Base-by-base conservation (phyloP, 805 yeast species). In the Candida germanica region DNA sequence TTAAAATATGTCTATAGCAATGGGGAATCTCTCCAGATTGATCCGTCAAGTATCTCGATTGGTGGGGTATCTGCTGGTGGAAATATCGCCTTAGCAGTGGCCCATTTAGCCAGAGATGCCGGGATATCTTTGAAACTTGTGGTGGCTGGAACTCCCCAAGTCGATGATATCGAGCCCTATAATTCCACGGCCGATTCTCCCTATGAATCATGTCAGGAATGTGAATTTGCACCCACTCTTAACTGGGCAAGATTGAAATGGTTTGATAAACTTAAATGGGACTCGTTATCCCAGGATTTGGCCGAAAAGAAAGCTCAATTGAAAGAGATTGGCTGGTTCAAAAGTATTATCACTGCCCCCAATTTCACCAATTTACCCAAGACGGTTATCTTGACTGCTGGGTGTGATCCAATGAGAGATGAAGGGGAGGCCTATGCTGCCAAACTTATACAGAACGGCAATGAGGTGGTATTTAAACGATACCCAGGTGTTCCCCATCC, bases 401-500 rank as follows among this genome's bases (percentile, higher is more conserved):
- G 61, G 9, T 49, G 59, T 43, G 63, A 58, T 39, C 61, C 61
- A 10, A 43, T 58, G 52, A 46, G 59, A 33, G 56, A 53, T 31
- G 63, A 56, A 38, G 63, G 63, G 15, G 54, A 54, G 38, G 55
- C 51, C 3, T 58, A 58, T 36, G 59, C 59, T 14, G 40, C 46
- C 11, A 54, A 50, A 31, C 35, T 58, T 38, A 29, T 55, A 26
- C 43, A 45, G 10, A 31, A 52, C 39, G 56, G 56, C 12, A 50
- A 50, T 32, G 58, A 55, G 20, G 54, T 53, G 4, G 47, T 51
- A 8, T 50, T 50, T 37, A 53, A 54, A 30, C 43, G 60, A 20
- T 55, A 49, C 32, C 54, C 52, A 4, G 64, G 64, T 9, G 61
- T 57, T 18, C 61, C 60, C 4, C 62, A 58, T 41, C 59, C 60